These are phyloP conservation scores for Malus hybrid DNA, from an alignment of 331 rosid species.

Conservation along the genomic window DNA sequence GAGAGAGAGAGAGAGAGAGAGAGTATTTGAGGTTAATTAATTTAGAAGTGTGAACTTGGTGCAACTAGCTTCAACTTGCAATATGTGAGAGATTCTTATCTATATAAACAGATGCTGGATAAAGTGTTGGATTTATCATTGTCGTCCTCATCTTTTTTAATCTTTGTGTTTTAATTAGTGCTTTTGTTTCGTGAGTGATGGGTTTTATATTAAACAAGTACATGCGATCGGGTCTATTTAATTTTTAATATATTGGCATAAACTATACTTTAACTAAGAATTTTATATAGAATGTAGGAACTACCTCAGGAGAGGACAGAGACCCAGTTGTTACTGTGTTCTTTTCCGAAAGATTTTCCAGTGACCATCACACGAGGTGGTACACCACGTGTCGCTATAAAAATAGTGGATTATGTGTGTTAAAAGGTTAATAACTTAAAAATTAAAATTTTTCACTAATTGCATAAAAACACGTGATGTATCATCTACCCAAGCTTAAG, in stretches of 20 bases:
- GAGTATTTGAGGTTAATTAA: background rate
- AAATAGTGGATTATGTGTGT: too few relatives aligned
- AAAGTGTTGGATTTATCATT: slow-evolving; percentile 13
- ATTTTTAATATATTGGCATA: background rate
- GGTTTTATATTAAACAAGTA: slow-evolving; percentile 2
- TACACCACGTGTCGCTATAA: too few relatives aligned
- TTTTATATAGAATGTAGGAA: slow-evolving; percentile 1
- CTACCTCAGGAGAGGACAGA: background rate
- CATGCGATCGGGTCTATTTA: background rate
- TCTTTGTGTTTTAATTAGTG: background rate
- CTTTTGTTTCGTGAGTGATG: slow-evolving; percentile 1
- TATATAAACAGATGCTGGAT: background rate
- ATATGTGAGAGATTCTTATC: slow-evolving; percentile 1
- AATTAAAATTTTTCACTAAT: too few relatives aligned
- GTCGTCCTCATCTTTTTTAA: background rate
- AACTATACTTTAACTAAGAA: background rate
- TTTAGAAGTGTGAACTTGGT: slow-evolving; percentile 14
- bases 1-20: background rate
- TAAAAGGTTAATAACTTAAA: too few relatives aligned
- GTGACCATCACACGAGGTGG: too few relatives aligned
- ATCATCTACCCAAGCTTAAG: too few relatives aligned
- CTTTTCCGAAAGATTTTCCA: too few relatives aligned
- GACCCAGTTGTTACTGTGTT: slow-evolving; percentile 13
- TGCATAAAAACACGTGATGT: too few relatives aligned
- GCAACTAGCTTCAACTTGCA: slow-evolving; percentile 12